These are phyloP conservation scores for Aethionema arabicum DNA, from an alignment of 345 rosid genomes.

Conservation along the genomic window DNA sequence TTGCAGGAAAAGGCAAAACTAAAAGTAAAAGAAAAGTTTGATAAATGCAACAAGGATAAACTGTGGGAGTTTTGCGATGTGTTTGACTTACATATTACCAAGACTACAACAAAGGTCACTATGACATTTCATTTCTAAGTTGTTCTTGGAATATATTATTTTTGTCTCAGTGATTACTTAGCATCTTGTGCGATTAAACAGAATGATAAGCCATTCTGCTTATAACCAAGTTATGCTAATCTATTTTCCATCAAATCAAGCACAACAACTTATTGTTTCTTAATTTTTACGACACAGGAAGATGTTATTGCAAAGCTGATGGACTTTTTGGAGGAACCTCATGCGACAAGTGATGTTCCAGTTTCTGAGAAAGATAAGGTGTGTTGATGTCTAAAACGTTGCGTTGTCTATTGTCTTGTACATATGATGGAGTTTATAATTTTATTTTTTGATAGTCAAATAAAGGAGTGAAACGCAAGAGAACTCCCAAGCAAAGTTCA, in stretches of 20 bases:
- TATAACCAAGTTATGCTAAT: constrained; percentile 2
- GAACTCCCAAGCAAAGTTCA: constrained; percentile 51
- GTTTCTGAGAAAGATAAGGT: constrained; percentile 81
- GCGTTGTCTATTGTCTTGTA: neutral
- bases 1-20: constrained; percentile 78
- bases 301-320: constrained; percentile 63
- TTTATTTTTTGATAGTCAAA: constrained; percentile 44
- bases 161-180: neutral
- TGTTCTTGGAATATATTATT: constrained; percentile 10
- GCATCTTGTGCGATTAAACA: constrained; percentile 14
- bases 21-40: constrained; percentile 81
- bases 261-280: constrained; percentile 7
- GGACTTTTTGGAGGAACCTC: constrained; percentile 83
- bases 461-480: constrained; percentile 72
- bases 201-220: constrained; percentile 18
- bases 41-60: constrained; percentile 85
- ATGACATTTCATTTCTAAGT: neutral
- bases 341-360: constrained; percentile 55
- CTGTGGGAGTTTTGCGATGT: constrained; percentile 76
- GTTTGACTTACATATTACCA: constrained; percentile 66
- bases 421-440: constrained; percentile 2
- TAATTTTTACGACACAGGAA: constrained; percentile 50
- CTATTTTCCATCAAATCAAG: neutral
- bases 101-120: constrained; percentile 67
- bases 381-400: constrained; percentile 3